Conservation (phyloP, 2,329 filamentous ascomycete species). For the Colletotrichum filicis region DNA sequence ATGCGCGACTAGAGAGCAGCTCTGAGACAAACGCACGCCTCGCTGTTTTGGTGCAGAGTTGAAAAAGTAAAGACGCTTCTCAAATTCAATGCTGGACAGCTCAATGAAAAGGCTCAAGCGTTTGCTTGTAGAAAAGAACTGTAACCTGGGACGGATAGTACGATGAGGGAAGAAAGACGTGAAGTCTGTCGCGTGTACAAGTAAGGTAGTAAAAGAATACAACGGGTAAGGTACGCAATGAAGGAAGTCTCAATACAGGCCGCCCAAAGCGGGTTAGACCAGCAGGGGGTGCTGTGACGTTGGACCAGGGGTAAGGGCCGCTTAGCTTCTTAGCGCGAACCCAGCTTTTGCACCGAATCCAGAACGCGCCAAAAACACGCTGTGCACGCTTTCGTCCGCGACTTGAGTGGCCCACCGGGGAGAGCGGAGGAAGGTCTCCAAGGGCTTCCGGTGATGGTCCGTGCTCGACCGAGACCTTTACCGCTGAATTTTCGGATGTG, state of each 20-base stretch:
- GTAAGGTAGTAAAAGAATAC: not conserved
- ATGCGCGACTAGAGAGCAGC: slow-evolving; percentile 16
- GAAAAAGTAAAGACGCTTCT: not conserved
- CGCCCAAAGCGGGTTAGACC: slow-evolving; percentile 3
- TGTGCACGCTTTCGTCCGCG: slow-evolving; percentile 27
- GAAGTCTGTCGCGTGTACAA: slow-evolving; percentile 23
- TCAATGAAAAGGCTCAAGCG: not conserved
- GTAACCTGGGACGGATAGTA: slow-evolving; percentile 8
- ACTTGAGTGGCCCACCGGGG: not conserved
- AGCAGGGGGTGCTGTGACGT: slow-evolving; percentile 24
- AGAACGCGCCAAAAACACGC: slow-evolving; percentile 35
- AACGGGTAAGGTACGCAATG: slow-evolving; percentile 4
- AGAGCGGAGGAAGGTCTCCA: not conserved
- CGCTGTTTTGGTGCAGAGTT: not conserved
- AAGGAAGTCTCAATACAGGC: slow-evolving; percentile 21
- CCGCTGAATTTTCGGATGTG: not conserved
- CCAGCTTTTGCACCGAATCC: not conserved
- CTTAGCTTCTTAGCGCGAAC: slow-evolving; percentile 23
- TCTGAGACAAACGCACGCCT: slow-evolving; percentile 7
- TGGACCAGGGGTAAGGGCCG: slow-evolving; percentile 15
- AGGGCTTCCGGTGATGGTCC: not conserved
- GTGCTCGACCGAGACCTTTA: not conserved
- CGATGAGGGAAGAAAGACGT: slow-evolving; percentile 16
- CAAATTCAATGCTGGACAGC: not conserved
- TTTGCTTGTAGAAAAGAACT: not conserved